phyloP scores from a whole-genome alignment of 352 stramenopile genomes.

The Thalassiosira livingstoniorum region DNA sequence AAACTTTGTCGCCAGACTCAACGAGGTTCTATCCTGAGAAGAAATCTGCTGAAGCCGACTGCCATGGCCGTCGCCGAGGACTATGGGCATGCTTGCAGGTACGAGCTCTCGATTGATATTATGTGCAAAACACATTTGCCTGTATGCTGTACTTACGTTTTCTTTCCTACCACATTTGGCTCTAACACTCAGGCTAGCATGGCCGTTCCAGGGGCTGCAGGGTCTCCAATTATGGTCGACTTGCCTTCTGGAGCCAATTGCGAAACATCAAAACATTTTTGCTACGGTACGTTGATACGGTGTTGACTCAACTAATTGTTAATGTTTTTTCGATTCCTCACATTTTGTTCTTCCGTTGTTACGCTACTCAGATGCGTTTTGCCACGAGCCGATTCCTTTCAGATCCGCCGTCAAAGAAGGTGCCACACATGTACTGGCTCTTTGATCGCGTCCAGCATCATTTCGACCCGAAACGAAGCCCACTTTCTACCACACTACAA shows the following conservation, averaged over 20 bases:
- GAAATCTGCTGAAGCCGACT: slow-evolving; percentile 41
- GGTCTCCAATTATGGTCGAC: slow-evolving; percentile 64
- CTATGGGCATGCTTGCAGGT: slow-evolving; percentile 80
- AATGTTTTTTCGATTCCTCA: neutral
- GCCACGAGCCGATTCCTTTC: slow-evolving; percentile 82
- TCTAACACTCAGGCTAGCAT: slow-evolving; percentile 80
- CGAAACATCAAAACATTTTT: slow-evolving; percentile 47
- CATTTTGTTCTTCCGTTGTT: neutral
- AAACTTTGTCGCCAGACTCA: neutral
- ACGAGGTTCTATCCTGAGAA: slow-evolving; percentile 44
- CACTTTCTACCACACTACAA: slow-evolving; percentile 71
- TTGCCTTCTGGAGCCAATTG: slow-evolving; percentile 33
- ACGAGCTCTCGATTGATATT: no score
- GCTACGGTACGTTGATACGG: slow-evolving; percentile 65
- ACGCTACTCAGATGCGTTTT: slow-evolving; percentile 71
- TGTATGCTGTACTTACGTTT: no score
- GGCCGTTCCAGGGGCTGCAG: slow-evolving; percentile 77
- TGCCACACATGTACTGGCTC: slow-evolving; percentile 78
- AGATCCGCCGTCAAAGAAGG: slow-evolving; percentile 78
- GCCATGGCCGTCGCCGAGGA: slow-evolving; percentile 53
- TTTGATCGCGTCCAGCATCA: slow-evolving; percentile 67
- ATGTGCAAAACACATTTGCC: no score
- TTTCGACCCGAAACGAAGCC: slow-evolving; percentile 70
- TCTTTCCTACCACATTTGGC: no score
- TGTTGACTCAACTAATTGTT: no score